Conservation (phyloP, 2,329 filamentous ascomycete species). For the Aspergillus udagawae region DNA sequence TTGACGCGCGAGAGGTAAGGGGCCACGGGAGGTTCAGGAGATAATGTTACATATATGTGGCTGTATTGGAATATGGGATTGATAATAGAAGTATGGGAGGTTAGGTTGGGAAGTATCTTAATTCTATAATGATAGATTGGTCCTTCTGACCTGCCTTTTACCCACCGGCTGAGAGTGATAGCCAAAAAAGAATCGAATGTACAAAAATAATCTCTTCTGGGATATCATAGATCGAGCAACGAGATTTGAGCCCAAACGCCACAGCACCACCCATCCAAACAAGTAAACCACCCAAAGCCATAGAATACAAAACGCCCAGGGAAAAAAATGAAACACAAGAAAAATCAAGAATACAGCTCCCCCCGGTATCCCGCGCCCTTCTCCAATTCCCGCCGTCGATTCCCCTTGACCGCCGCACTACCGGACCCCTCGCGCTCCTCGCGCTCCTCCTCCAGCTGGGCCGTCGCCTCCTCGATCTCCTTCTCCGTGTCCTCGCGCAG, state of each 20-base stretch:
- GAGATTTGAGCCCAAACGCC: background rate
- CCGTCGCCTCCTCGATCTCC: conserved; percentile 43
- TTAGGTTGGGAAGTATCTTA: background rate
- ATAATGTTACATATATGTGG: background rate
- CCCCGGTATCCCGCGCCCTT: conserved; percentile 30
- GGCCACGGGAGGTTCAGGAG: background rate
- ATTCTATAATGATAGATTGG: background rate
- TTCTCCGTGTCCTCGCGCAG: conserved; percentile 47
- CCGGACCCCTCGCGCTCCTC: conserved; percentile 37
- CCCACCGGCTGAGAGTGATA: background rate
- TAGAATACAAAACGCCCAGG: conserved; percentile 2
- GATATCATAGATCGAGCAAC: background rate
- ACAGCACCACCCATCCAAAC: background rate
- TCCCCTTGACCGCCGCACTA: conserved; percentile 13
- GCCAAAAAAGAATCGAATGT: background rate
- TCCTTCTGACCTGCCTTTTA: background rate
- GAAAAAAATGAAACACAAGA: conserved; percentile 4
- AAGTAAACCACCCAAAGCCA: background rate
- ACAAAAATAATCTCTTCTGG: background rate
- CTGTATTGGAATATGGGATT: background rate
- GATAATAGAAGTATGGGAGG: background rate
- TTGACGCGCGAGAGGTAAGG: background rate
- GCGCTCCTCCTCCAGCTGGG: conserved; percentile 33
- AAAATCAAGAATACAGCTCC: conserved; percentile 33
- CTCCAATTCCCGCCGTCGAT: conserved; percentile 34